phyloP scores from a whole-genome alignment of 129 eudicot species.

The Flaveria robusta region DNA sequence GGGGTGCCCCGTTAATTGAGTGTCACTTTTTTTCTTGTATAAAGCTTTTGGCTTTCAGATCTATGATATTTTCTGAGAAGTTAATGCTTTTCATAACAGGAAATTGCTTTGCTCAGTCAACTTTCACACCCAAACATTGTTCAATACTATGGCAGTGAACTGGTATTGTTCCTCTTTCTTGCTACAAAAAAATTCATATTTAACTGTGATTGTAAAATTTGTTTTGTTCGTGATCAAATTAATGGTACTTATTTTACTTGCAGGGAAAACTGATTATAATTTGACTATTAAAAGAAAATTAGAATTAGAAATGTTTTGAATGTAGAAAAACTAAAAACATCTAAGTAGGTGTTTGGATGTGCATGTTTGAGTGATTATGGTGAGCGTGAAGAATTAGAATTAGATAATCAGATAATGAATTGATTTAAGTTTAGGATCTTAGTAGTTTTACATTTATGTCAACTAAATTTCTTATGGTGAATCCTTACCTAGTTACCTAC shows the following conservation, averaged over 20 bases:
- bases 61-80: conserved; percentile 15
- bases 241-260: neutral
- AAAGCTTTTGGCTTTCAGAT: neutral
- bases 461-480: too few relatives aligned
- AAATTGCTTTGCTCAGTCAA: conserved; percentile 72
- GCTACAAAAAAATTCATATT: neutral
- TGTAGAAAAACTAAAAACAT: neutral
- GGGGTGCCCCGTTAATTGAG: neutral
- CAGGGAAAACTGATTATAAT: neutral
- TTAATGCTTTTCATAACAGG: conserved; percentile 49
- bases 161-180: conserved; percentile 43
- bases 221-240: neutral
- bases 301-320: neutral
- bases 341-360: too few relatives aligned
- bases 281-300: neutral
- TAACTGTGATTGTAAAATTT: neutral
- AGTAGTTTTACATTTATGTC: too few relatives aligned
- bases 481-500: too few relatives aligned
- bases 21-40: neutral
- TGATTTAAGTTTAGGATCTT: too few relatives aligned
- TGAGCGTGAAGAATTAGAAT: too few relatives aligned
- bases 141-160: conserved; percentile 86
- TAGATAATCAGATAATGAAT: too few relatives aligned
- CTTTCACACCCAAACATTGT: conserved; percentile 87
- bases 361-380: too few relatives aligned